Base-by-base conservation (phyloP, 2,329 filamentous ascomycete genomes). In the Gaeumannomyces tritici region DNA sequence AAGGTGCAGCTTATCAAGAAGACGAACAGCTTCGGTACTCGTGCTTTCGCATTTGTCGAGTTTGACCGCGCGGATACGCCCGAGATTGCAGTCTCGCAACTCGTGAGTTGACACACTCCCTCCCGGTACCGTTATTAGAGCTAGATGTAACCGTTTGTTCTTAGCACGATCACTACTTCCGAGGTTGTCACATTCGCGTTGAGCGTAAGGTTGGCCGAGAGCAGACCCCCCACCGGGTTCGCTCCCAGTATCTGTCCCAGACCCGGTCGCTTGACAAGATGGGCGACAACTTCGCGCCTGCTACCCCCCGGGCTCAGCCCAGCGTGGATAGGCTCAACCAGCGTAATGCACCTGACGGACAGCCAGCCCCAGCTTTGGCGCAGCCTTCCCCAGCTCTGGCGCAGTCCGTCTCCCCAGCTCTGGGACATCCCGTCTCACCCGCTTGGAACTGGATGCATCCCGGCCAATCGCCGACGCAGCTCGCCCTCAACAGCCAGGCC, bases 11-110 rank as follows among this genome's bases (percentile, higher is more conserved):
- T 75, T 3, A 65, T 75, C 27, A 67, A 63, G 42, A 71, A 70
- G 64, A 66, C 70, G 28, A 64, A 64, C 13, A 62, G 59, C 47
- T 60, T 42, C 29, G 64, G 68, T 70, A 55, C 61, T 8, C 67
- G 65, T 1, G 66, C 69, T 3, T 74, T 75, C 60, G 73, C 69
- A 5, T 75, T 75, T 58, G 51, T 68, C 28, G 66, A 67, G 62
- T 68, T 64, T 56, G 51, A 63, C 8, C 67, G 65, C 15, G 56
- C 65, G 1, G 66, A 66, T 58, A 63, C 65, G 63, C 64, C 66
- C 12, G 67, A 67, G 54, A 54, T 54, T 21, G 60, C 60, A 29
- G 55, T 61, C 15, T 54, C 51, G 31, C 28, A 28, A 28, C n/a
- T 56, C 12, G 60, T 61, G 47, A 33, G 60, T 57, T 26, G 18